Percentiles rank a stretch among this genome's conserved stretches.
Evolutionary conservation across 208 protist species (phyloP).

Genomic region (Acanthamoeba lugdunensis): DNA sequence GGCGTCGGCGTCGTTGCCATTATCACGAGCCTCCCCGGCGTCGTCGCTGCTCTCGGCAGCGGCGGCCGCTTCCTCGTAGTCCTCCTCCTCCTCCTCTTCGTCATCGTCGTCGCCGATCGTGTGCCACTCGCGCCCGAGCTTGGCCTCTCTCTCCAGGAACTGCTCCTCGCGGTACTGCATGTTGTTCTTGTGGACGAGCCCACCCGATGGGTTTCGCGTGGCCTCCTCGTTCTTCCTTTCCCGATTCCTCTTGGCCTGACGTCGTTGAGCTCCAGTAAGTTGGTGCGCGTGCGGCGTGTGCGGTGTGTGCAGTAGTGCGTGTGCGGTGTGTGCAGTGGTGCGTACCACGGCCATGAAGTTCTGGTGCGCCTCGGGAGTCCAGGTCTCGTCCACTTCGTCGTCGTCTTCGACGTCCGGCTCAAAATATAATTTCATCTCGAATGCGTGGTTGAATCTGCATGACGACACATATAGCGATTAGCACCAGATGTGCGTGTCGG

Average conservation of each 20-base stretch:
- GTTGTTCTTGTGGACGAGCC: not conserved
- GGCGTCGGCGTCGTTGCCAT: not conserved
- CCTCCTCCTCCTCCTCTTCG: not conserved
- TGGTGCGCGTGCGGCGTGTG: too few species aligned
- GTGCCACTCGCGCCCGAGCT: not conserved
- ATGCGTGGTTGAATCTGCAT: not conserved
- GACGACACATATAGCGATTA: not conserved
- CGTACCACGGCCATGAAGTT: conserved; percentile 32
- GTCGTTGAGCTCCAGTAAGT: too few species aligned
- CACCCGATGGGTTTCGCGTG: not conserved
- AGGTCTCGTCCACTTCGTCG: not conserved
- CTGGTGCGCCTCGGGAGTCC: not conserved
- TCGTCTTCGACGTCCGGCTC: not conserved
- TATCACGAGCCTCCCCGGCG: too few species aligned
- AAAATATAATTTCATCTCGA: conserved; percentile 53
- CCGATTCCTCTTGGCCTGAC: not conserved
- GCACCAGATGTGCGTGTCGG: not conserved
- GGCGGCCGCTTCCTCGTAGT: too few species aligned
- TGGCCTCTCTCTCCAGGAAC: not conserved
- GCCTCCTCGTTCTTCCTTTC: not conserved
- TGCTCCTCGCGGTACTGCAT: conserved; percentile 1
- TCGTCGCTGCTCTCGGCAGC: too few species aligned
- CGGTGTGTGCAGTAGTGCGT: too few species aligned
- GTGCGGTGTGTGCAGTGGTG: too few species aligned
- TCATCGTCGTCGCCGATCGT: not conserved